A percentile compares a stretch with the other conserved stretches of the same genome.
Evolutionary conservation across 2,329 filamentous ascomycete genomes (phyloP).

Genomic region (Coniochaeta sp.): DNA sequence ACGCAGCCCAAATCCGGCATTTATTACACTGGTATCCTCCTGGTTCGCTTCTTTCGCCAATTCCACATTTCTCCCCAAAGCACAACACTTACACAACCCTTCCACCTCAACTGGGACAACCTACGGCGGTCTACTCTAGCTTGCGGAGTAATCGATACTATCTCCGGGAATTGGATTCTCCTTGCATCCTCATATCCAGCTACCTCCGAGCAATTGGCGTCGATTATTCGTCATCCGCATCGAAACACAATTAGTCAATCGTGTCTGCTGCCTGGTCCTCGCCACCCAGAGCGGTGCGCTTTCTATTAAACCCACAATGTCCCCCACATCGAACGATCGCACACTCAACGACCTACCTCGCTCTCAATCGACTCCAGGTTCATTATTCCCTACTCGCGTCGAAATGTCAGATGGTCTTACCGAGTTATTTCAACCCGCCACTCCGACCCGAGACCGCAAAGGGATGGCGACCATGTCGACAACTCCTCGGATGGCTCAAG

Average conservation of each 20-base stretch:
- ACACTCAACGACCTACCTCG: no score
- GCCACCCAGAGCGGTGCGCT: conserved; percentile 11
- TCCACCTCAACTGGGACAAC: neutral
- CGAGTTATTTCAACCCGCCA: neutral
- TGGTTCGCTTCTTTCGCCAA: neutral
- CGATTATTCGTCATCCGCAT: conserved; percentile 3
- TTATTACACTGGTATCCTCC: neutral
- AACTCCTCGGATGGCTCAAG: neutral
- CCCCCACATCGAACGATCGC: conserved; percentile 1
- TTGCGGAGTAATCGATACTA: neutral
- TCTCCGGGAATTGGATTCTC: neutral
- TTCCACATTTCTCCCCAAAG: neutral
- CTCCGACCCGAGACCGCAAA: neutral
- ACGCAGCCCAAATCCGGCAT: neutral
- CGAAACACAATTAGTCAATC: conserved; percentile 4
- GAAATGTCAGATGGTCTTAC: neutral
- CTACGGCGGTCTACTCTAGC: neutral
- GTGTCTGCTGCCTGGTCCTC: conserved; percentile 11
- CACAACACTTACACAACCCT: neutral
- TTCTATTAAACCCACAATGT: neutral
- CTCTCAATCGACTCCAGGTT: neutral
- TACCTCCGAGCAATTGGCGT: neutral
- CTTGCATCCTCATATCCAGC: neutral
- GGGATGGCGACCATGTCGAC: neutral
- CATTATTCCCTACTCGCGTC: no score